phyloP scores from a whole-genome alignment of 371 early-diverging fungal genomes.

The Vittaforma corneae region DNA sequence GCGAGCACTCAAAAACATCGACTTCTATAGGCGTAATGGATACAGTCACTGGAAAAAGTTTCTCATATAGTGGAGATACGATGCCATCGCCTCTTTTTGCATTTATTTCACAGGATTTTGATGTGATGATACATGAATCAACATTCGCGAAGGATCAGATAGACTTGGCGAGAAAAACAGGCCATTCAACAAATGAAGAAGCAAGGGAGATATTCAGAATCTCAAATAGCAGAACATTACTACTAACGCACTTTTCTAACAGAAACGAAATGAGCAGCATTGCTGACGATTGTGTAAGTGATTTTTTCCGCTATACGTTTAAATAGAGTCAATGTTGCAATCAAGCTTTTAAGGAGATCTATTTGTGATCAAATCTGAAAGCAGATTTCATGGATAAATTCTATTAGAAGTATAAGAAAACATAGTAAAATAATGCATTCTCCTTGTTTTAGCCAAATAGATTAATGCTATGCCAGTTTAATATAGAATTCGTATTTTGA shows the following conservation, averaged over 20 bases:
- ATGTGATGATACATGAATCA: constrained; percentile 83
- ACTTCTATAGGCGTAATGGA: constrained; percentile 38
- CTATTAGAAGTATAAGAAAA: no score
- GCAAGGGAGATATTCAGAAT: constrained; percentile 67
- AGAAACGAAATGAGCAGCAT: constrained; percentile 66
- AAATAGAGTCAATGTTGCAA: no score
- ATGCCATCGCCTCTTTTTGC: constrained; percentile 71
- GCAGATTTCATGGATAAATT: no score
- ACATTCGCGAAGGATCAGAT: constrained; percentile 72
- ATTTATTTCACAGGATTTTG: constrained; percentile 61
- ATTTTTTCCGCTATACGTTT: not conserved
- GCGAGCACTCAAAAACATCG: constrained; percentile 45
- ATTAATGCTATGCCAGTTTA: no score
- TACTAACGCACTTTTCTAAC: constrained; percentile 93
- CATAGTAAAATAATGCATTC: no score
- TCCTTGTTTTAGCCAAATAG: no score
- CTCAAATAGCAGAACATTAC: constrained; percentile 67
- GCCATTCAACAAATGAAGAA: constrained; percentile 76
- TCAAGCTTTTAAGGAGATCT: no score
- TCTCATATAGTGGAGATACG: constrained; percentile 81
- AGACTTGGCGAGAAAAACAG: constrained; percentile 70
- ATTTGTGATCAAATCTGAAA: no score
- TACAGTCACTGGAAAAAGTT: not conserved
- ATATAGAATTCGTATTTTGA: no score
- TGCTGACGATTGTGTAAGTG: not conserved